Conservation (phyloP, 768 basidiomycete species). For the Kwoniella dejecticola region DNA sequence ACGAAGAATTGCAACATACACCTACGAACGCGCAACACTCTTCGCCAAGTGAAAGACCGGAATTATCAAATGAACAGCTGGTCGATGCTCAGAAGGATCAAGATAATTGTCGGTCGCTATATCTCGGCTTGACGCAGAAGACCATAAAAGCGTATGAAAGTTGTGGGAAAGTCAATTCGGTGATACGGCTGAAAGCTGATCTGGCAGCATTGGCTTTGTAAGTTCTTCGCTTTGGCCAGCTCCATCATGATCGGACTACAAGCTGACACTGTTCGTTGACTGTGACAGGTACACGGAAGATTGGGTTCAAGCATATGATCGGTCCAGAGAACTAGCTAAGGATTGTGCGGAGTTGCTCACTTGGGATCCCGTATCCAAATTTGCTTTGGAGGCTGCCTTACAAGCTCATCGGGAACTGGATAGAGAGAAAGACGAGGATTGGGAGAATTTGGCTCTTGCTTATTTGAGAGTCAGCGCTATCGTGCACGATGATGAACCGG, state of each 20-base stretch:
- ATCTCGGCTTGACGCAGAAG: slow-evolving; percentile 71
- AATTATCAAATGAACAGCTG: slow-evolving; percentile 64
- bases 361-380: slow-evolving; percentile 61
- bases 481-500: not conserved
- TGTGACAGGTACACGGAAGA: slow-evolving; percentile 25
- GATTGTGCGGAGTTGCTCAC: slow-evolving; percentile 34
- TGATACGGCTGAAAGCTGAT: slow-evolving; percentile 78
- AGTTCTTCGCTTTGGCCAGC: slow-evolving; percentile 49
- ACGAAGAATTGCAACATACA: slow-evolving; percentile 18
- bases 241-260: not conserved
- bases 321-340: slow-evolving; percentile 33
- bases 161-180: slow-evolving; percentile 81
- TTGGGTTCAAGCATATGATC: slow-evolving; percentile 37
- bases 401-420: slow-evolving; percentile 66
- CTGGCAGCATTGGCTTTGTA: slow-evolving; percentile 88
- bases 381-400: slow-evolving; percentile 74
- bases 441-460: slow-evolving; percentile 75
- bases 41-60: slow-evolving; percentile 29
- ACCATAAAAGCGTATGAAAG: slow-evolving; percentile 81
- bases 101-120: slow-evolving; percentile 74
- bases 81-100: slow-evolving; percentile 62
- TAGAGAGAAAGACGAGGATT: slow-evolving; percentile 70
- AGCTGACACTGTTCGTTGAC: not conserved
- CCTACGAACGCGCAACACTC: slow-evolving; percentile 8
- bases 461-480: slow-evolving; percentile 66